Evolutionary conservation across 2,329 filamentous ascomycete species (phyloP).

Genomic region (Canariomyces notabilis): DNA sequence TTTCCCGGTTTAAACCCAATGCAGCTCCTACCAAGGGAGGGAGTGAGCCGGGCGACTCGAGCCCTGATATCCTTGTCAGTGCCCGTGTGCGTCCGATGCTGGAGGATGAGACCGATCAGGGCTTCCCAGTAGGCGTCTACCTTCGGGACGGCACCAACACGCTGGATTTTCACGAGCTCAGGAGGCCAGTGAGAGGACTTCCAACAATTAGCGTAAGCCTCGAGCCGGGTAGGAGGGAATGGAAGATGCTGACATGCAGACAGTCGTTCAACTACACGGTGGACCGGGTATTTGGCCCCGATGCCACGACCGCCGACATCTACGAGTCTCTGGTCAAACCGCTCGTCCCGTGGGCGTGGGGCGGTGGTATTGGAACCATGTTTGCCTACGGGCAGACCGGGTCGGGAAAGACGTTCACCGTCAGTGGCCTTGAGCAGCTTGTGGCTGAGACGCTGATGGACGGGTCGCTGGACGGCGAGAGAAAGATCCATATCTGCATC

Average conservation of each 20-base stretch:
- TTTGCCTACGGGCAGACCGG: constrained; percentile 47
- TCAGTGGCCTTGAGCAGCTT: constrained; percentile 38
- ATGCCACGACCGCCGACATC: constrained; percentile 35
- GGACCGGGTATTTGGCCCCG: constrained; percentile 34
- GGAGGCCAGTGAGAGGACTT: constrained; percentile 29
- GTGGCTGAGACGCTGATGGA: constrained; percentile 31
- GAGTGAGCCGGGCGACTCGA: constrained; percentile 4
- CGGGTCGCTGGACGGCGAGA: constrained; percentile 19
- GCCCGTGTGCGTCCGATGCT: constrained; percentile 35
- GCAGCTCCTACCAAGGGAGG: background rate
- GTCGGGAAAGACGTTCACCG: constrained; percentile 44
- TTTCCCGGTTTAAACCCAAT: constrained; percentile 26
- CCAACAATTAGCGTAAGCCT: constrained; percentile 31
- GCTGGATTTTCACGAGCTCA: constrained; percentile 36
- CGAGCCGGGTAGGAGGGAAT: background rate
- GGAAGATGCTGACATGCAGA: background rate
- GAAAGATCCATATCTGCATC: constrained; percentile 20
- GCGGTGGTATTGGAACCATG: constrained; percentile 44
- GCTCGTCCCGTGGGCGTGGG: constrained; percentile 42
- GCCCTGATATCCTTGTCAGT: constrained; percentile 32
- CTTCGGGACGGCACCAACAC: constrained; percentile 23
- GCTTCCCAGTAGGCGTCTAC: constrained; percentile 28
- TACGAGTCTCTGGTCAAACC: constrained; percentile 38
- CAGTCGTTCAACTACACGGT: constrained; percentile 34
- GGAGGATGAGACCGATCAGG: constrained; percentile 30